phyloP scores from a whole-genome alignment of 169 alveolate species.

The Eimeria zaria region DNA sequence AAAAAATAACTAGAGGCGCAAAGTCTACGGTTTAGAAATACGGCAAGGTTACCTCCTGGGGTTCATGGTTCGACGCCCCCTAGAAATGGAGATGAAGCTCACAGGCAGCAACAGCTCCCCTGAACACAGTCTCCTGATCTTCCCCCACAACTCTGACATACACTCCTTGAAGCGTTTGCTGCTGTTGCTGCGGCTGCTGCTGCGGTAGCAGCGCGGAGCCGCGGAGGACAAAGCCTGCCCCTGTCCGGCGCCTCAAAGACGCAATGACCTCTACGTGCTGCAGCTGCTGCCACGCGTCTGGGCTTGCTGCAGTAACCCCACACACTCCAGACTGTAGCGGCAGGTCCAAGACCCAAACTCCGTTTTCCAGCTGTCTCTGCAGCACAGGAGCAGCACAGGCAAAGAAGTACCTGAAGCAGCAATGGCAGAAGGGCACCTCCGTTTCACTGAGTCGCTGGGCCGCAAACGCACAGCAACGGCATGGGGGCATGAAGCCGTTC shows the following conservation, averaged over 20 bases:
- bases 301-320: constrained; percentile 71
- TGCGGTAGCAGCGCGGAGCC: constrained; percentile 47
- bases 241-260: constrained; percentile 67
- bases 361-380: constrained; percentile 72
- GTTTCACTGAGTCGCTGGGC: neutral
- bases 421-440: neutral
- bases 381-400: constrained; percentile 1
- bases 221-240: constrained; percentile 69
- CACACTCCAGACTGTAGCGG: constrained; percentile 72
- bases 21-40: neutral
- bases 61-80: neutral
- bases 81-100: neutral
- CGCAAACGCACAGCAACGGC: neutral
- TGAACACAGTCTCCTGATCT: constrained; percentile 68
- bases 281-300: constrained; percentile 77
- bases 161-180: constrained; percentile 52
- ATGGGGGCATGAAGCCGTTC: neutral
- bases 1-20: neutral
- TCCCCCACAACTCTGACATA: constrained; percentile 67
- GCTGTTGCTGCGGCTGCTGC: constrained; percentile 63
- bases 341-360: constrained; percentile 57
- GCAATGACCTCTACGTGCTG: constrained; percentile 64
- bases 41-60: neutral
- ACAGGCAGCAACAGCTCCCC: constrained; percentile 77
- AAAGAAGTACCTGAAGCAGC: neutral